Evolutionary conservation across 208 protist species (phyloP).

Genomic region (Histomonas meleagridis): DNA sequence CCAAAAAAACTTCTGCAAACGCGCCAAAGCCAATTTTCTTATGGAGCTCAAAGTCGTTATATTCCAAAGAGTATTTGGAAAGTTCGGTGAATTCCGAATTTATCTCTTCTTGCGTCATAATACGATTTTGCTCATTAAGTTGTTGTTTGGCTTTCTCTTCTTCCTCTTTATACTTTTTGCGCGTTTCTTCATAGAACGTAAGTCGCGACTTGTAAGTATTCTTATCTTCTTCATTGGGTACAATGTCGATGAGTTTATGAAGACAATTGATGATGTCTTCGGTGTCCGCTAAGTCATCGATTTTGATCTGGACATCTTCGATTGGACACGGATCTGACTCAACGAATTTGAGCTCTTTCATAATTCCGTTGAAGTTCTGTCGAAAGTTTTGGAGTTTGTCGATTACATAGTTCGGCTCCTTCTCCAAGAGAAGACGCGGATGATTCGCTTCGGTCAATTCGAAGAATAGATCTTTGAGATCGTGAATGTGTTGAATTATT

Average conservation of each 20-base stretch:
- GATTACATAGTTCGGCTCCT: background rate
- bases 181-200: background rate
- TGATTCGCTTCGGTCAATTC: background rate
- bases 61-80: background rate
- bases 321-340: background rate
- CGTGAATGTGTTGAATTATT: background rate
- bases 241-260: background rate
- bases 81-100: background rate
- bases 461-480: background rate
- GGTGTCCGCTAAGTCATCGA: background rate
- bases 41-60: background rate
- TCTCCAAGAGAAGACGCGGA: background rate
- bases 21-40: background rate
- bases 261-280: background rate
- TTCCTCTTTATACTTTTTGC: background rate
- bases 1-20: slow-evolving; percentile 5
- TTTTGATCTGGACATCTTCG: background rate
- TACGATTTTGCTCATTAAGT: background rate
- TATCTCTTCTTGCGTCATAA: background rate
- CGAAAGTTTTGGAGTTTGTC: background rate
- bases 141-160: background rate
- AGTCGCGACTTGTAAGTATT: background rate
- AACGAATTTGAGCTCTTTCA: background rate
- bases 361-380: background rate
- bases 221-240: background rate